Evolutionary conservation across 1,284 basidiomycete genomes (phyloP), one percentile per base, ranked within the genome.

Genomic region (Sporisorium scitamineum): DNA sequence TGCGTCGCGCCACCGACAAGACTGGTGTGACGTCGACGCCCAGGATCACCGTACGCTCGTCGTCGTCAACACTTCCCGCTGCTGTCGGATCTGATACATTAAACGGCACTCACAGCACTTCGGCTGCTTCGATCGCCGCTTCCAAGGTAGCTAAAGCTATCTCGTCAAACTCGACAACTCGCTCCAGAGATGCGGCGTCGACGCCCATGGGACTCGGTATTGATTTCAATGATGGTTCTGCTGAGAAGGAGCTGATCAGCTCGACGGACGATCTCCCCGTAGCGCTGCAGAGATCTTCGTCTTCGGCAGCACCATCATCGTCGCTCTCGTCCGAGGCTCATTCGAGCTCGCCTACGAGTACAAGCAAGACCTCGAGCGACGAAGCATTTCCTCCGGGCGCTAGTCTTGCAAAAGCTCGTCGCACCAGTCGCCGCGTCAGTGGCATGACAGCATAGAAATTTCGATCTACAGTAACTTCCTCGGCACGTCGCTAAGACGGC

Each of bases 21-120:
- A 37, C 64, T 9, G 55, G 50, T 10, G 59, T 62, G 20, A 68
- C 65, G 0, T 62, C 57, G 37, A 70, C 72, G 27, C 72, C 67
- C 2, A 53, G 72, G 2, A 75, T 75, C 54, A 75, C 72, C 3
- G 63, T 70, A 1, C 72, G 72, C 9, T 75, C 72, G 5, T 52
- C 63, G 2, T 62, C 67, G 5, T 73, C 70, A 3, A 61, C 65
- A 11, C 20, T 61, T 24, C 48, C 58, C n/a, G 26, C 58, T 4
- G 51, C 44, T 16, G 32, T 56, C 2, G 55, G 3, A 11, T 20
- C 39, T 0, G 37, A 26, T 29, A 22, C 54, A 10, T 26, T 51
- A 0, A 71, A 53, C 24, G 54, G 41, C 9, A 10, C 14, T 2
- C 1, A 39, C 10, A n/a, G 31, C 4, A 59, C 47, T 50, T 37